Evolutionary conservation across 345 rosid genomes (phyloP), one percentile per base, ranked within the genome.

Genomic region (Crucihimalaya himalaica): DNA sequence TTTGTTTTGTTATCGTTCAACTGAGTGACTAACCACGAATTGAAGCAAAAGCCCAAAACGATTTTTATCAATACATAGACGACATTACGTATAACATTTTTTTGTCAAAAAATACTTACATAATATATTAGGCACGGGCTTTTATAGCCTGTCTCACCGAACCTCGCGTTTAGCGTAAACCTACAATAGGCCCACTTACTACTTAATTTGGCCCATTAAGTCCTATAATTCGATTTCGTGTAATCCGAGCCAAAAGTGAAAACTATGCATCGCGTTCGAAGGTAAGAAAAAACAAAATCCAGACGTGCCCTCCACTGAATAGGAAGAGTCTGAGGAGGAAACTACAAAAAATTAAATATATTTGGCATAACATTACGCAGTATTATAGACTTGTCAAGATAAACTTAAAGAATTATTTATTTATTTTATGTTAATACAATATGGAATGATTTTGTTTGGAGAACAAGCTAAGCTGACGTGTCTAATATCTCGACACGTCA

Each of bases 391-490:
- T 51, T 52, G 21, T 18, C 43, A 39, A 39, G 14, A 40, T 15
- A 13, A 40, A 4, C 0, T 40, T 1, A 28, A 51, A 62, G 13
- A 34, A 20, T 35, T 35, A n/a, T n/a, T n/a, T n/a, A n/a, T 1
- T 11, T 40, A 12, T 42, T 42, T 13, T 5, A 12, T 4, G 1
- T 40, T 13, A 40, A 13, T 40, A 37, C n/a, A 46, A 47, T 12
- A 42, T 27, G 14, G 32, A 68, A 61, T 34, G 40, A 56, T 46
- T 34, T 40, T 46, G 78, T 55, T 65, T 66, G 72, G 66, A 27
- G 71, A 66, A 74, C 45, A 74, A 74, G 72, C 18, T 70, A 63
- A 45, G 70, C 23, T 76, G 63, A 76, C 52, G 51, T 68, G 74
- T 68, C 63, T 14, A 16, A 28, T 3, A 23, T 61, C 18, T 6